Base-by-base conservation (phyloP, 495 filamentous ascomycete species). In the Stereocaulon alpinum region DNA sequence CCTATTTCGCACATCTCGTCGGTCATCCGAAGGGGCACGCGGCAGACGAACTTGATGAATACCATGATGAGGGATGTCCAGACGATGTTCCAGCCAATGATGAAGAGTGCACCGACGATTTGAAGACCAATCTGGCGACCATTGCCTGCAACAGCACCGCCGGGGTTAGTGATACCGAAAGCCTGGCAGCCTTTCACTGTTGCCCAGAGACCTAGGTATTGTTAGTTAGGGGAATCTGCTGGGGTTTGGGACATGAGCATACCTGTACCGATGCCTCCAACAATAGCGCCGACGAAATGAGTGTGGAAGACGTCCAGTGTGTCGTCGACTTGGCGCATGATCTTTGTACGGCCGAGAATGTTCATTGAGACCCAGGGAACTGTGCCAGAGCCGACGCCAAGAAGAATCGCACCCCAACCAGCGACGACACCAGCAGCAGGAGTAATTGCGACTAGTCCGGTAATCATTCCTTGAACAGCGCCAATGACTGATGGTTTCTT, bases 361-460 rank as follows among this genome's bases (percentile, higher is more conserved):
- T 80, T 81, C 77, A 81, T 79, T 12, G 71, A 71, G 30, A 80
- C 51, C 78, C 79, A 82, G 1, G 79, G 79, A 51, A 81, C 71
- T 30, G 67, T 72, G 40, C 78, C 79, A 17, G 75, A 76, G 63
- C 70, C 73, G 42, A 73, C 54, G 54, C 78, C 79, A 44, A 81
- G 74, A 45, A 75, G 64, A 57, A 82, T 76, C 40, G 79, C 79
- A 49, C 77, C 77, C 79, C 79, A 82, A 40, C 79, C 79, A 6
- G 79, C 74, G 32, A 82, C 76, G 29, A 82, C 72, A 61, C 79
- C 79, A 34, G 79, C 79, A 41, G 77, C 78, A 9, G 79, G 79
- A 2, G 79, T 82, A 64, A 82, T 82, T 42, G 74, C 76, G 32
- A 82, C 79, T 30, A 82, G 70, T 18, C 77, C 77, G 4, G 77